Percentiles rank a stretch among this genome's conserved stretches.
Evolutionary conservation across 2,329 filamentous ascomycete species (phyloP).

Genomic region (Hymenotorrendiella dingleyae): DNA sequence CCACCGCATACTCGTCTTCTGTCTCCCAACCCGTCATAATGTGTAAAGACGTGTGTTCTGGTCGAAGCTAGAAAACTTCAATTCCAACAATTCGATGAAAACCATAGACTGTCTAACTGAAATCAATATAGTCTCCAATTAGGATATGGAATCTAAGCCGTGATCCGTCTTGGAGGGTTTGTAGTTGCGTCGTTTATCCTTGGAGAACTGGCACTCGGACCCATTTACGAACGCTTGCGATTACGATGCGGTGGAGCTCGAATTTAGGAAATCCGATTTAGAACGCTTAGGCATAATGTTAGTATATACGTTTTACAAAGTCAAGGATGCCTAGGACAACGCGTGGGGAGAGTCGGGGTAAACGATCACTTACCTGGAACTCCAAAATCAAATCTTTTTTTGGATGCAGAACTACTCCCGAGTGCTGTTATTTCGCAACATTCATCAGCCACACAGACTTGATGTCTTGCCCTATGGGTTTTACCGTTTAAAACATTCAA

Average conservation of each 20-base stretch:
- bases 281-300: conserved; percentile 20
- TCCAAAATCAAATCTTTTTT: conserved; percentile 4
- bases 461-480: neutral
- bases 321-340: conserved; percentile 13
- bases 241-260: conserved; percentile 11
- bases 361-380: conserved; percentile 1
- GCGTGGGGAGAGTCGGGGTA: conserved; percentile 2
- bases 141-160: too few species aligned
- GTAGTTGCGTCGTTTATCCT: conserved; percentile 11
- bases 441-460: neutral
- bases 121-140: too few species aligned
- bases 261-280: conserved; percentile 7
- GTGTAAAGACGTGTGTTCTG: neutral
- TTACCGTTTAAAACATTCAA: conserved; percentile 15
- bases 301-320: conserved; percentile 16
- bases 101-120: too few species aligned
- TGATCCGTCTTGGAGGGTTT: conserved; percentile 2
- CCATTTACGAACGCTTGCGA: conserved; percentile 12
- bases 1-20: conserved; percentile 54
- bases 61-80: neutral
- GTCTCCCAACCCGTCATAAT: conserved; percentile 55
- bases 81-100: neutral
- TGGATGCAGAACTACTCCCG: too few species aligned
- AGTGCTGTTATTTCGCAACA: too few species aligned
- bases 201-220: conserved; percentile 8